A percentile compares a stretch with the other conserved stretches of the same genome.
Evolutionary conservation across 257 asterid species (phyloP).

Genomic region (Forsythia suspensa): DNA sequence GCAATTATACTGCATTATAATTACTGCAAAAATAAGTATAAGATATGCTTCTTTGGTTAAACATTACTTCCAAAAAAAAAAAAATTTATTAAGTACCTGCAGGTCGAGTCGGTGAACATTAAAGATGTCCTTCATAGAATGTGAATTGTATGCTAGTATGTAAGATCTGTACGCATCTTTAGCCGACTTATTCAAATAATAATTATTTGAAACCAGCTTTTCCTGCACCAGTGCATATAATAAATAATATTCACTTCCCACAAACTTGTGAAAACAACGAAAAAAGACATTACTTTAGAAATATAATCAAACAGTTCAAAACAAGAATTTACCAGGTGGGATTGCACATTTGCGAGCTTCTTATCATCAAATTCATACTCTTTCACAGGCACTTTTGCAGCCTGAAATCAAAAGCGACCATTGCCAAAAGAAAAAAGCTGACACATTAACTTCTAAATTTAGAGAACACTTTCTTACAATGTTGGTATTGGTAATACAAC

Average conservation of each 20-base stretch:
- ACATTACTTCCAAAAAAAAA: not conserved
- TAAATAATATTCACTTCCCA: not conserved
- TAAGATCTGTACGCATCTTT: conserved; percentile 93
- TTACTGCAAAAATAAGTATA: not conserved
- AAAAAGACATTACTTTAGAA: not conserved
- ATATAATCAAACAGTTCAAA: conserved; percentile 11
- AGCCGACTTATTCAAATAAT: conserved; percentile 78
- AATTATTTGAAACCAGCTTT: conserved; percentile 66
- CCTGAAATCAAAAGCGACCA: conserved; percentile 47
- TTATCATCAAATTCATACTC: conserved; percentile 78
- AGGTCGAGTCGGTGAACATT: conserved; percentile 82
- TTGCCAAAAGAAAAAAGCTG: not conserved
- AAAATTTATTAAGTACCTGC: conserved; percentile 44
- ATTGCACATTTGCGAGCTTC: conserved; percentile 76
- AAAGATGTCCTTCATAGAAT: conserved; percentile 91
- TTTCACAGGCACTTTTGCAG: conserved; percentile 86
- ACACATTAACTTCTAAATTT: not conserved
- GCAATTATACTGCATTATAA: not conserved
- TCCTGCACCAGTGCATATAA: conserved; percentile 46
- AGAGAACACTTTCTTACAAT: not conserved
- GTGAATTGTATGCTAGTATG: conserved; percentile 84
- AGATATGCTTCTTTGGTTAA: not conserved
- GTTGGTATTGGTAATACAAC: not conserved
- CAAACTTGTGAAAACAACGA: not conserved
- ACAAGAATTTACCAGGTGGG: conserved; percentile 68